Conservation (phyloP, 495 filamentous ascomycete genomes). For the Penicillium simplicissimum region DNA sequence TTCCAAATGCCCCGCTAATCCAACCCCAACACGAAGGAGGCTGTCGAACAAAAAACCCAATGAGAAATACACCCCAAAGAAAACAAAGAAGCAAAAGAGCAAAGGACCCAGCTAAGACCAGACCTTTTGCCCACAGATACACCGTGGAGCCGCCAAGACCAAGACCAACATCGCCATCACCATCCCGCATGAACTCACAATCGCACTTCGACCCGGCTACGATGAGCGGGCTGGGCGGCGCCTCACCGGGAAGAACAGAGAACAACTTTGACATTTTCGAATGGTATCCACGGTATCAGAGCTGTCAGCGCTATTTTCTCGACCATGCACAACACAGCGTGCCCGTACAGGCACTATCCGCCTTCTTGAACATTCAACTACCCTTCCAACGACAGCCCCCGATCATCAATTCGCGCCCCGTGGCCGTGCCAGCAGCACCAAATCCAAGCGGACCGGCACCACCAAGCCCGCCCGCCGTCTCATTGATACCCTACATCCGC, state of each 20-base stretch:
- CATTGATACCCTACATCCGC: conserved; percentile 85
- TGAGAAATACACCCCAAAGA: neutral
- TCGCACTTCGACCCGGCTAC: conserved; percentile 43
- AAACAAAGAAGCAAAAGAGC: neutral
- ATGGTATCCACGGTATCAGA: conserved; percentile 92
- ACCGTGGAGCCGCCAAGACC: neutral
- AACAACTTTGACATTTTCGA: conserved; percentile 75
- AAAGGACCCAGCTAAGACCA: no score
- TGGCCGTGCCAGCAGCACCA: conserved; percentile 24
- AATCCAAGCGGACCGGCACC: conserved; percentile 29
- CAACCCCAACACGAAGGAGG: conserved; percentile 7
- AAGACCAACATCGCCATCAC: conserved; percentile 13
- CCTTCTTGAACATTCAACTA: conserved; percentile 83
- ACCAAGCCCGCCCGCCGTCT: conserved; percentile 54
- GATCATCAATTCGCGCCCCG: conserved; percentile 35
- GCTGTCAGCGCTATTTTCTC: conserved; percentile 89
- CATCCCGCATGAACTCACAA: conserved; percentile 36
- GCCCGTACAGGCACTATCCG: conserved; percentile 82
- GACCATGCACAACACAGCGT: conserved; percentile 85
- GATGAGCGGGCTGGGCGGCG: conserved; percentile 40
- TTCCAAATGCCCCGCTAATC: conserved; percentile 3
- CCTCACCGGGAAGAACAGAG: conserved; percentile 38
- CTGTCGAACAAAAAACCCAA: neutral
- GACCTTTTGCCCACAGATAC: no score
- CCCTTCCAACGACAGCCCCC: conserved; percentile 49